Evolutionary conservation across 2,329 filamentous ascomycete species (phyloP).

Genomic region (Ophiostoma sp.): DNA sequence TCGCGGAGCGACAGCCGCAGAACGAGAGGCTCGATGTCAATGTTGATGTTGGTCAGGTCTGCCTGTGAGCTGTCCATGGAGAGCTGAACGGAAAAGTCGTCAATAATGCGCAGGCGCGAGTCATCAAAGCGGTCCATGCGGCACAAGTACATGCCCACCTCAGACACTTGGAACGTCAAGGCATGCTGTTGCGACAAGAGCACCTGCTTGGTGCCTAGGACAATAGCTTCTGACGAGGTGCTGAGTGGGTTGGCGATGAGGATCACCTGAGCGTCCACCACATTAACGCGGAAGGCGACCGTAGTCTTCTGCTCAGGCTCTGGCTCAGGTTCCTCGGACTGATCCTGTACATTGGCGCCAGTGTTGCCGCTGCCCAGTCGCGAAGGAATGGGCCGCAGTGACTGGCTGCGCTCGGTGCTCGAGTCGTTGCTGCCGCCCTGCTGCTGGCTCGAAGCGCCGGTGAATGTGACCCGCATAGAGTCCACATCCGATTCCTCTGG

Average conservation of each 20-base stretch:
- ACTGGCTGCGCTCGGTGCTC: not conserved
- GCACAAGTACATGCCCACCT: conserved; percentile 97
- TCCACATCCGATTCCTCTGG: conserved; percentile 61
- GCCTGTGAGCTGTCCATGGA: conserved; percentile 72
- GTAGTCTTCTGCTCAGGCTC: conserved; percentile 57
- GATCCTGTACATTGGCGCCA: not conserved
- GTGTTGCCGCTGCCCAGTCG: not conserved
- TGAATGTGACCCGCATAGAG: conserved; percentile 53
- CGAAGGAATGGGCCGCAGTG: not conserved
- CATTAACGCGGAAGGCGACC: conserved; percentile 84
- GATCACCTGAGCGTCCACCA: conserved; percentile 95
- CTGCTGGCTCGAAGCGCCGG: conserved; percentile 36
- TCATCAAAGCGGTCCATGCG: conserved; percentile 98
- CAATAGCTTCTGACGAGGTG: conserved; percentile 89
- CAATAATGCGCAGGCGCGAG: conserved; percentile 84
- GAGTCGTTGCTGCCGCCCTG: conserved; percentile 14
- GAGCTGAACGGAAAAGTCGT: conserved; percentile 91
- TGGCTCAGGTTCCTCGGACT: conserved; percentile 16
- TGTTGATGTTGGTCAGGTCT: conserved; percentile 73
- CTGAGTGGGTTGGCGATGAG: conserved; percentile 93
- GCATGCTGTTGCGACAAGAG: conserved; percentile 92
- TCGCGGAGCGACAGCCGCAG: conserved; percentile 88
- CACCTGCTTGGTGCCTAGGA: conserved; percentile 90
- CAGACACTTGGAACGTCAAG: conserved; percentile 86
- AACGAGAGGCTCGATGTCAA: conserved; percentile 88